Conservation (phyloP, 1,139 yeast genomes). For the Geotrichum fermentans region DNA sequence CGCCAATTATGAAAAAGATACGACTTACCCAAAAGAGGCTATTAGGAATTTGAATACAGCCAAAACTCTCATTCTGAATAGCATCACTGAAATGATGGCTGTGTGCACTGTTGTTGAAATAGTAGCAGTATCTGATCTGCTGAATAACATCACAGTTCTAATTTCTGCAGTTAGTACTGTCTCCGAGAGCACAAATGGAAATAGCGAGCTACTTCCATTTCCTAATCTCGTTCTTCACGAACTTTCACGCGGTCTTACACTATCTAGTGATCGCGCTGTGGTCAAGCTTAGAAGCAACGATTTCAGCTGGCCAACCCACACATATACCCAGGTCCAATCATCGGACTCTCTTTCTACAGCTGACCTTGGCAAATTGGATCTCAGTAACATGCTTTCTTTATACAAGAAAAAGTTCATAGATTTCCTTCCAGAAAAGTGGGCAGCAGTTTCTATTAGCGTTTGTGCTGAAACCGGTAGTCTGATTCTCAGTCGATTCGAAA, state of each 20-base stretch:
- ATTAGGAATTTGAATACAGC: conserved; percentile 19
- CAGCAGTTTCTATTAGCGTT: conserved; percentile 58
- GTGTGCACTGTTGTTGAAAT: conserved; percentile 28
- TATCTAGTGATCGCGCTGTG: conserved; percentile 17
- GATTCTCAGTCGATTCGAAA: conserved; percentile 47
- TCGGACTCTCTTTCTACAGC: background rate
- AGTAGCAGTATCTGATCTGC: conserved; percentile 23
- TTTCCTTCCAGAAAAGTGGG: conserved; percentile 42
- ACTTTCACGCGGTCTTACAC: conserved; percentile 16
- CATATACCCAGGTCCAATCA: background rate
- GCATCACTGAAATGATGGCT: conserved; percentile 8
- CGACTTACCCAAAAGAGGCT: conserved; percentile 8
- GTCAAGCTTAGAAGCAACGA: conserved; percentile 11
- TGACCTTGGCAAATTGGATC: background rate
- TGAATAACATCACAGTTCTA: conserved; percentile 31
- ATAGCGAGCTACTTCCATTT: conserved; percentile 4
- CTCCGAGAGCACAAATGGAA: background rate
- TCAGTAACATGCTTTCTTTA: background rate
- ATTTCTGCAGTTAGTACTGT: conserved; percentile 29
- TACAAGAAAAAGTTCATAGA: conserved; percentile 12
- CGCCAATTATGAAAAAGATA: background rate
- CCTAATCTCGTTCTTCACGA: conserved; percentile 20
- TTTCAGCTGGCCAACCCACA: conserved; percentile 18
- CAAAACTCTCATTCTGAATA: conserved; percentile 15
- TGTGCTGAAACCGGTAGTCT: conserved; percentile 57